Evolutionary conservation across 768 basidiomycete genomes (phyloP).

Genomic region (Calocybe gangraenosa): DNA sequence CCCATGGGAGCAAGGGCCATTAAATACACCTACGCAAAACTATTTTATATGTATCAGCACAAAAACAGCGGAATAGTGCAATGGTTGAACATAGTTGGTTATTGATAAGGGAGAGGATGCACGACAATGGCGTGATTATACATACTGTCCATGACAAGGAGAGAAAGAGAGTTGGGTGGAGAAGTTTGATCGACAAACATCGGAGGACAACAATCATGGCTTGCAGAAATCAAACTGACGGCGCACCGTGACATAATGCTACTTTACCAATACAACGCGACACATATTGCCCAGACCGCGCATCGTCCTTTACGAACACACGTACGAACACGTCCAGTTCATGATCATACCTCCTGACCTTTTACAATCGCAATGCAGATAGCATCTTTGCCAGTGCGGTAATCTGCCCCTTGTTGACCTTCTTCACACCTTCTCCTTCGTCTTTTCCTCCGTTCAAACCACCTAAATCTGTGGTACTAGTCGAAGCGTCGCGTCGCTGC

Average conservation of each 20-base stretch:
- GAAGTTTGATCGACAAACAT: slow-evolving; percentile 15
- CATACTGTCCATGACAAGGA: slow-evolving; percentile 13
- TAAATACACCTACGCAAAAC: slow-evolving; percentile 17
- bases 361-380: slow-evolving; percentile 68
- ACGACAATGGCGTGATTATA: slow-evolving; percentile 14
- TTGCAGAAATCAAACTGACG: slow-evolving; percentile 18
- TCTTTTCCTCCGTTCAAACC: slow-evolving; percentile 34
- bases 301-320: slow-evolving; percentile 9
- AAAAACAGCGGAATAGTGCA: slow-evolving; percentile 12
- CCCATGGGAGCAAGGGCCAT: slow-evolving; percentile 12
- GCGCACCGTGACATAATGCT: slow-evolving; percentile 41
- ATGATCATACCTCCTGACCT: slow-evolving; percentile 5
- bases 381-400: slow-evolving; percentile 90
- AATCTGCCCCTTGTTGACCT: slow-evolving; percentile 88
- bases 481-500: slow-evolving; percentile 59
- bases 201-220: slow-evolving; percentile 13
- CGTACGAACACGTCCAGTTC: slow-evolving; percentile 16
- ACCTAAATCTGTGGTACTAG: slow-evolving; percentile 70
- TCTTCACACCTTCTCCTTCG: slow-evolving; percentile 53
- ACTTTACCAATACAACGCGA: slow-evolving; percentile 51
- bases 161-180: slow-evolving; percentile 1
- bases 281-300: slow-evolving; percentile 29
- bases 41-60: slow-evolving; percentile 18
- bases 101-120: slow-evolving; percentile 15
- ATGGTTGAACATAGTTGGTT: slow-evolving; percentile 17